phyloP scores from a whole-genome alignment of 2,329 filamentous ascomycete genomes.

The Colletotrichum sojae region DNA sequence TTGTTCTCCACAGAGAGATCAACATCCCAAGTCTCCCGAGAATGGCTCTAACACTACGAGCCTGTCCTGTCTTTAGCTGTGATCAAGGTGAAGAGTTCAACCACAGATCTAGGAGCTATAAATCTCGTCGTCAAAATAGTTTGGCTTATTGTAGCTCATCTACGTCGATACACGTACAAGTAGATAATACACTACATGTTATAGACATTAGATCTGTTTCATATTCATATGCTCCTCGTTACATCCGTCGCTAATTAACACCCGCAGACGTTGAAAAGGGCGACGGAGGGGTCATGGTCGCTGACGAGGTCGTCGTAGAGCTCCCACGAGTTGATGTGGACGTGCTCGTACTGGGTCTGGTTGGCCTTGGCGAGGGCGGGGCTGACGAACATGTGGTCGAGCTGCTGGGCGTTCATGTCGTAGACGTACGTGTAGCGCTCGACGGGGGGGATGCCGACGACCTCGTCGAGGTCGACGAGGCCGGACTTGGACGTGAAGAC shows the following conservation, averaged over 20 bases:
- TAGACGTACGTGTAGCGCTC: constrained; percentile 82
- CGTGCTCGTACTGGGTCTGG: constrained; percentile 70
- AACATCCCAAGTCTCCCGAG: too few relatives aligned
- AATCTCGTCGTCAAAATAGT: too few relatives aligned
- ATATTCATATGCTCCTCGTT: background rate
- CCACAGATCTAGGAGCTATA: too few relatives aligned
- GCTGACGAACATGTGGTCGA: constrained; percentile 80
- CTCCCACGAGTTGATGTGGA: constrained; percentile 81
- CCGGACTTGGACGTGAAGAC: constrained; percentile 67
- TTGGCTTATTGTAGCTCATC: too few relatives aligned
- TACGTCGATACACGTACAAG: background rate
- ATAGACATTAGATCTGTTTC: constrained; percentile 6
- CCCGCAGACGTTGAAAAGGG: constrained; percentile 72
- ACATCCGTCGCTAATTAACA: constrained; percentile 39
- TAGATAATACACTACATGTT: background rate
- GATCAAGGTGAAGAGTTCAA: too few relatives aligned
- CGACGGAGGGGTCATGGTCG: constrained; percentile 80
- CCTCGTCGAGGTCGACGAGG: constrained; percentile 74
- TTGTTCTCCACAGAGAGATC: too few relatives aligned
- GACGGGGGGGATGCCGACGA: constrained; percentile 61
- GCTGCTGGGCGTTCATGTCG: constrained; percentile 77
- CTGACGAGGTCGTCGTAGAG: constrained; percentile 68
- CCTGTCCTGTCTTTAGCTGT: too few relatives aligned
- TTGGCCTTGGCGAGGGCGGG: constrained; percentile 59
- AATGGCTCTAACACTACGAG: too few relatives aligned